phyloP scores from a whole-genome alignment of 192 early-diverging fungal species.

The Coemansia sp. region DNA sequence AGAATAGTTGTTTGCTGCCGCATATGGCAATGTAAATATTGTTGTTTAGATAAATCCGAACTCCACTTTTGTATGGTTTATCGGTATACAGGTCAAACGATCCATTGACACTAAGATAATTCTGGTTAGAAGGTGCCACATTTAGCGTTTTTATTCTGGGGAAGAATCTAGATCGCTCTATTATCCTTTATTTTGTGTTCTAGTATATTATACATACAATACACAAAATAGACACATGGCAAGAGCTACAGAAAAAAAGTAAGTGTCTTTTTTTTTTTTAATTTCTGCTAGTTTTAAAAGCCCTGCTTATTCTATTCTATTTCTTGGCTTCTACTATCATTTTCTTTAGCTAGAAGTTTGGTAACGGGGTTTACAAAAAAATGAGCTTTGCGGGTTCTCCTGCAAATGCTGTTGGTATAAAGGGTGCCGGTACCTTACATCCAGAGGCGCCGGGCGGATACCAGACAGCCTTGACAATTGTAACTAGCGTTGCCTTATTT shows the following conservation, averaged over 20 bases:
- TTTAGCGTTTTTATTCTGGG: neutral
- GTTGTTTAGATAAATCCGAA: neutral
- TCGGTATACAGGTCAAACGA: no score
- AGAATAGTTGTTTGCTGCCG: neutral
- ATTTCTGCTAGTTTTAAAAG: neutral
- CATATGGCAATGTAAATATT: neutral
- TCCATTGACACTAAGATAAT: neutral
- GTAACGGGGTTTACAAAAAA: neutral
- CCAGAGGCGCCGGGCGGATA: neutral
- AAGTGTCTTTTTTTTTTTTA: neutral
- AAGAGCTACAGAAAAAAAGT: neutral
- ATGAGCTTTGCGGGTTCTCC: neutral
- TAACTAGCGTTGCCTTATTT: conserved; percentile 26
- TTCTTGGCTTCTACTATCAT: no score
- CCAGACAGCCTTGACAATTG: conserved; percentile 7
- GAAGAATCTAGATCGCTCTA: neutral
- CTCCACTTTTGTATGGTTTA: no score
- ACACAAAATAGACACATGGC: neutral
- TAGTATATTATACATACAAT: neutral
- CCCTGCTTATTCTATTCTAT: no score
- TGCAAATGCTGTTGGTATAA: neutral
- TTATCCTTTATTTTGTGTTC: neutral
- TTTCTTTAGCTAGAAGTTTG: neutral
- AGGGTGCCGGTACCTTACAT: neutral
- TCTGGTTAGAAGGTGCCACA: neutral